Evolutionary conservation across 805 yeast species (phyloP), one percentile per base, ranked within the genome.

Genomic region (Saccharomyces jurei): DNA sequence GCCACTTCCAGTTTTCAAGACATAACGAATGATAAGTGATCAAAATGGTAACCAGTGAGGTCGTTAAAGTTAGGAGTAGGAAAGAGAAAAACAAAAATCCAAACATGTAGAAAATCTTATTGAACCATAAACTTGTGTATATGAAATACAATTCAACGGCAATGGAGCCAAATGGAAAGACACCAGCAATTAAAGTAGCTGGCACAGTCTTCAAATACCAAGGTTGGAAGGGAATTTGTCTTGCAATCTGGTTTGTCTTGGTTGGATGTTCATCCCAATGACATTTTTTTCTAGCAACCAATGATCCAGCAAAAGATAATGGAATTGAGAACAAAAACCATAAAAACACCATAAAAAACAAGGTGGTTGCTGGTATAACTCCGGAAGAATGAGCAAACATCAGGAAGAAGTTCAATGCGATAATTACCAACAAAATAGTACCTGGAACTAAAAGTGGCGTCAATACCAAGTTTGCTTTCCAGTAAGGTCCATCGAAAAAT

Each of bases 111-210:
- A 82, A 94, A 60, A 91, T 84, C 70, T 88, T 81, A 78, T 88
- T 90, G 72, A 87, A 89, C 99, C 99, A 92, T 60, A 94, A 73
- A 31, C 96, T 89, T 52, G 88, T 81, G 75, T 88, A 84, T 64
- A 94, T 88, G 74, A 90, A 92, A 72, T 89, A 91, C 81, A 94
- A 81, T 74, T 94, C 97, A 54, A 94, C 94, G 26, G 96, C 90
- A 67, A 94, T 87, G 22, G 96, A 86, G 9, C 96, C 96, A 67
- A 92, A 90, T 65, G 98, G 97, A 79, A 92, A 84, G 56, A 92
- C 80, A 57, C 98, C 98, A 1, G 95, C 87, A 57, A 88, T 77
- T 46, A 88, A 67, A 63, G 90, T 74, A 53, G 86, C 79, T 26
- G 89, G 84, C 17, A 79, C 58, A 3, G 88, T 81, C 65, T 80